These are phyloP conservation scores for Xylaria castorea DNA, from an alignment of 495 filamentous ascomycete species.

Conservation along the genomic window DNA sequence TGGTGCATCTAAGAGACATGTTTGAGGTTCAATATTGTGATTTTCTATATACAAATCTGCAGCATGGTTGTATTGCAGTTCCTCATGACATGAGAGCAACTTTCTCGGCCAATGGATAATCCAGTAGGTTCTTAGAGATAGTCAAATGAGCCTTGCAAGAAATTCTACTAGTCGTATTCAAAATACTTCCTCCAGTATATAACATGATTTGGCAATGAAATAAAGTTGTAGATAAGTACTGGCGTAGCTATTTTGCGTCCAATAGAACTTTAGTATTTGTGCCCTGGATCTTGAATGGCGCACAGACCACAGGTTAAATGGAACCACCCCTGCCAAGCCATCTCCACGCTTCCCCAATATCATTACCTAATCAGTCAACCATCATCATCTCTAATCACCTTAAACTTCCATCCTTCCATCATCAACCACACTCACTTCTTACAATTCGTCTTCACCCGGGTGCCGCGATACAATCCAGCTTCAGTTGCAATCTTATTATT, in stretches of 20 bases:
- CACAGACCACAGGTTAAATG: conserved; percentile 21
- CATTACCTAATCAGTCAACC: conserved; percentile 25
- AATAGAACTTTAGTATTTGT: conserved; percentile 19
- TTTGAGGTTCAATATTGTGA: not conserved
- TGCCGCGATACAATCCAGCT: not conserved
- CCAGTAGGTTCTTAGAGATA: not conserved
- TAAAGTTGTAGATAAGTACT: not conserved
- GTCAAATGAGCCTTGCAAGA: not conserved
- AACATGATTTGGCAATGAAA: not conserved
- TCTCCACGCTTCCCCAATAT: not conserved
- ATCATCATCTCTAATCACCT: conserved; percentile 19
- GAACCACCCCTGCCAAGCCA: conserved; percentile 3
- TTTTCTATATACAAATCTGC: not conserved
- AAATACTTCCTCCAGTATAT: not conserved
- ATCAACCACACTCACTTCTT: conserved; percentile 17
- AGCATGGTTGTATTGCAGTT: conserved; percentile 3
- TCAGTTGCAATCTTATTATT: not conserved
- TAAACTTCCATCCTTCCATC: conserved; percentile 23
- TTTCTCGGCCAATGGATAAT: not conserved
- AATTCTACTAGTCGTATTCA: not conserved
- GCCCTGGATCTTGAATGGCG: not conserved
- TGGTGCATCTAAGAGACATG: not conserved
- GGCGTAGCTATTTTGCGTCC: not conserved
- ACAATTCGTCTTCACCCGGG: conserved; percentile 8
- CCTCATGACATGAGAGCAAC: not conserved